phyloP scores from a whole-genome alignment of 306 rosid genomes.

The Pterocarpus macrocarpus region DNA sequence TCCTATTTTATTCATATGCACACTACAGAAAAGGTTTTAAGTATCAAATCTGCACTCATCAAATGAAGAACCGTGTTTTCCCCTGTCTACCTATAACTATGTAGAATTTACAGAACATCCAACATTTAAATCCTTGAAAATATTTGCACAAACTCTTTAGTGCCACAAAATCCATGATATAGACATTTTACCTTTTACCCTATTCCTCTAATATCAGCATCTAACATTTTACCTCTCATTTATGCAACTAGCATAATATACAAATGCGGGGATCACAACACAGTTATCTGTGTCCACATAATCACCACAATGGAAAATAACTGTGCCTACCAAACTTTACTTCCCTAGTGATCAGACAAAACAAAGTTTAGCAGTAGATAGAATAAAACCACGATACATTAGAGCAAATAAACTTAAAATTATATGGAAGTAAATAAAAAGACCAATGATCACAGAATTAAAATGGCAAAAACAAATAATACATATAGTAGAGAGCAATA shows the following conservation, averaged over 20 bases:
- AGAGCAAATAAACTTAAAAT: constrained; percentile 6
- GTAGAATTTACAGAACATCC: constrained; percentile 1
- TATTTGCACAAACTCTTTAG: constrained; percentile 12
- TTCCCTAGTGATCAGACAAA: constrained; percentile 12
- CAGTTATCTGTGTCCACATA: background rate
- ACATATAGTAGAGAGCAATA: constrained; percentile 30
- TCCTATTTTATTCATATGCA: constrained; percentile 22
- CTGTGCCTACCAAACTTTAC: constrained; percentile 10
- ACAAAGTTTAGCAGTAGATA: constrained; percentile 1
- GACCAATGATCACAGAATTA: background rate
- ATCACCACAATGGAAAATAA: constrained; percentile 28
- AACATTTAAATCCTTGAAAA: background rate
- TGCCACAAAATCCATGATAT: background rate
- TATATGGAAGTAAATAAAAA: background rate
- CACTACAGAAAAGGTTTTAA: constrained; percentile 3
- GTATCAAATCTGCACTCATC: constrained; percentile 21
- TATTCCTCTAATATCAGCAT: constrained; percentile 15
- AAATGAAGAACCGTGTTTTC: background rate
- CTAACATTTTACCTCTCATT: constrained; percentile 10
- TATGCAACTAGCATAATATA: no score
- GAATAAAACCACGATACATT: constrained; percentile 38
- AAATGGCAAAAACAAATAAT: background rate
- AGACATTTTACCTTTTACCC: constrained; percentile 8
- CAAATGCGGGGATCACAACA: no score
- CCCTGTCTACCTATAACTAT: background rate